phyloP scores from a whole-genome alignment of 2,329 filamentous ascomycete genomes.

The Teratosphaeria epicoccoides region DNA sequence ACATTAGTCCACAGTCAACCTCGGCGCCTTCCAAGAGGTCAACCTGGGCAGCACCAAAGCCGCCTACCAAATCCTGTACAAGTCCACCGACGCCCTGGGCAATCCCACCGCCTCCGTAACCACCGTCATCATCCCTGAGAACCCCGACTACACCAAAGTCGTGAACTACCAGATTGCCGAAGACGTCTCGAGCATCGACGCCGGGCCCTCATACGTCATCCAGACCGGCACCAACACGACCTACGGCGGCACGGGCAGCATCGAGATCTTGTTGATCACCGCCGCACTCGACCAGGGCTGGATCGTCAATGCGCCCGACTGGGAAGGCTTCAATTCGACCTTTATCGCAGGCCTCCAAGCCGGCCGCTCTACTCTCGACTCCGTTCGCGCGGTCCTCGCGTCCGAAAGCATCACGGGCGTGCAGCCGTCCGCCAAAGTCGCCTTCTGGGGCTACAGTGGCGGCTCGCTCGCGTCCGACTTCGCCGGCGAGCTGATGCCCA shows the following conservation, averaged over 20 bases:
- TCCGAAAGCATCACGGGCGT: conserved; percentile 4
- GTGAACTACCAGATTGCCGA: conserved; percentile 10
- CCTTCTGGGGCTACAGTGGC: conserved; percentile 46
- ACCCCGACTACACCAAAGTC: conserved; percentile 5
- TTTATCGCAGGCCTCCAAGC: not conserved
- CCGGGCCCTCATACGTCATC: conserved; percentile 26
- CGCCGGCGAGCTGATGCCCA: conserved; percentile 40
- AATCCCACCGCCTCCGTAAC: conserved; percentile 6
- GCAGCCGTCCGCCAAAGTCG: conserved; percentile 14
- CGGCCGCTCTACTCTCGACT: not conserved
- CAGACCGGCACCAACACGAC: conserved; percentile 2
- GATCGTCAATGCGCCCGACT: not conserved
- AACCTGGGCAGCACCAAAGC: conserved; percentile 1
- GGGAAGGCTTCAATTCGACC: not conserved
- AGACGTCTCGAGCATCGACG: conserved; percentile 29
- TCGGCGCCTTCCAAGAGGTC: not conserved
- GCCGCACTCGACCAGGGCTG: not conserved
- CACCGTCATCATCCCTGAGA: conserved; percentile 10
- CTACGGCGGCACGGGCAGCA: not conserved
- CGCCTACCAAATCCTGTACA: conserved; percentile 10
- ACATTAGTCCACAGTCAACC: too few relatives aligned
- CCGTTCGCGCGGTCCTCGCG: conserved; percentile 28
- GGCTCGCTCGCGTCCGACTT: conserved; percentile 41
- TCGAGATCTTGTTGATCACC: not conserved
- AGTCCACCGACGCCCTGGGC: conserved; percentile 8